These are phyloP conservation scores for Syzygium malaccense DNA, from an alignment of 441 rosid genomes.

Conservation along the genomic window DNA sequence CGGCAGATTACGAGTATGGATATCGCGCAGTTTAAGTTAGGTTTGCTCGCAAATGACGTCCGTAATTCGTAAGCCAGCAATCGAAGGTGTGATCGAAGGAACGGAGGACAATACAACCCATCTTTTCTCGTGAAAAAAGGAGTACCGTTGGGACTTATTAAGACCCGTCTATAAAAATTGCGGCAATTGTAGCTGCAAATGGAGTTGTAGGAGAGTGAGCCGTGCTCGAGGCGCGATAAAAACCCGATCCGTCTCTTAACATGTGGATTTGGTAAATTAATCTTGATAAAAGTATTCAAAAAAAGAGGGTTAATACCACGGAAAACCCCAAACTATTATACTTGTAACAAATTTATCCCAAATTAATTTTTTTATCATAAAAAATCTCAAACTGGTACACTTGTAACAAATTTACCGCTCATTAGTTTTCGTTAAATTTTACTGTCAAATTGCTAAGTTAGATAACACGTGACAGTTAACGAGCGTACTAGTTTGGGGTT, in stretches of 20 bases:
- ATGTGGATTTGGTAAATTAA: not conserved
- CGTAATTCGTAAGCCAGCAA: not conserved
- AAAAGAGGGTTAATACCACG: too few species aligned
- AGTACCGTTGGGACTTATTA: accelerated
- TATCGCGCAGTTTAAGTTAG: not conserved
- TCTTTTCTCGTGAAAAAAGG: not conserved
- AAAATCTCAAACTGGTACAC: accelerated
- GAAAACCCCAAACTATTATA: too few species aligned
- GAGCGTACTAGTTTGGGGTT: too few species aligned
- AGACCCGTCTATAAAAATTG: not conserved
- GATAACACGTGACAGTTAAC: too few species aligned
- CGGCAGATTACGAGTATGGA: not conserved
- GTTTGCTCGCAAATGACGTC: accelerated
- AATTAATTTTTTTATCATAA: too few species aligned
- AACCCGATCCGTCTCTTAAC: not conserved
- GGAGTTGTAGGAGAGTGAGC: not conserved
- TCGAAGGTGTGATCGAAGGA: accelerated
- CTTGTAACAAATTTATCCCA: too few species aligned
- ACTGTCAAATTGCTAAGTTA: too few species aligned
- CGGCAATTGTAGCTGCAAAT: not conserved
- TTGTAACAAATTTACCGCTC: too few species aligned
- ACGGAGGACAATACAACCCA: accelerated
- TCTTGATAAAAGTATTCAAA: too few species aligned
- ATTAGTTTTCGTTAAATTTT: too few species aligned
- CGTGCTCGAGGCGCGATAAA: accelerated